phyloP scores from a whole-genome alignment of 306 rosid species.

The Rosa chinensis region DNA sequence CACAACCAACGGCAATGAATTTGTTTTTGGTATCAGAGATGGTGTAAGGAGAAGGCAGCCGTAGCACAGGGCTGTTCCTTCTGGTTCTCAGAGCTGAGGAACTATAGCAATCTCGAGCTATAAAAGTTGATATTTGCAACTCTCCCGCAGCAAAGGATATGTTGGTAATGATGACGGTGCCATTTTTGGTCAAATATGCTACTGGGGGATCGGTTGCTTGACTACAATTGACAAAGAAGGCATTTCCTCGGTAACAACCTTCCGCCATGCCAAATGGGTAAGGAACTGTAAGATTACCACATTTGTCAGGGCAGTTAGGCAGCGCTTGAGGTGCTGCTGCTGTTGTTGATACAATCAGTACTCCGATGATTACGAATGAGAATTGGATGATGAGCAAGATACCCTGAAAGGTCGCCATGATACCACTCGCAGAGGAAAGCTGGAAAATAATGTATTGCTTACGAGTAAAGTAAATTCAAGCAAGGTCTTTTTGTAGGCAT shows the following conservation, averaged over 20 bases:
- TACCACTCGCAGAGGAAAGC: neutral
- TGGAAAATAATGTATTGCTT: neutral
- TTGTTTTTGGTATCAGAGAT: neutral
- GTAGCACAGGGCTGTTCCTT: too few relatives aligned
- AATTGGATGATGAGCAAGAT: neutral
- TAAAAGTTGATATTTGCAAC: neutral
- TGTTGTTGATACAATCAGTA: neutral
- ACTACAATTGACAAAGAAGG: neutral
- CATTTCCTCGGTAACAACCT: neutral
- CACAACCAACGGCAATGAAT: slow-evolving; percentile 14
- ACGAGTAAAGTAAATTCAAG: neutral
- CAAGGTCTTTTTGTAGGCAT: neutral
- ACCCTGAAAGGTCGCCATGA: neutral
- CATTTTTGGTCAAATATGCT: neutral
- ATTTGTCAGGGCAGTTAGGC: neutral
- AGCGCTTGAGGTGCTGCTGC: neutral
- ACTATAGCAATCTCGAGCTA: neutral
- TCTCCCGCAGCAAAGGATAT: neutral
- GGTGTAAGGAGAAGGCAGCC: too few relatives aligned
- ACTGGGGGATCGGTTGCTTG: neutral
- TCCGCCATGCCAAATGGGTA: neutral
- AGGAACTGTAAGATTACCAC: slow-evolving; percentile 8
- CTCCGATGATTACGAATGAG: neutral
- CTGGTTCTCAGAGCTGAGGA: too few relatives aligned
- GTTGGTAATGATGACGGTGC: neutral